phyloP scores from a whole-genome alignment of 1,284 basidiomycete species.

The Wolfiporia cocos region DNA sequence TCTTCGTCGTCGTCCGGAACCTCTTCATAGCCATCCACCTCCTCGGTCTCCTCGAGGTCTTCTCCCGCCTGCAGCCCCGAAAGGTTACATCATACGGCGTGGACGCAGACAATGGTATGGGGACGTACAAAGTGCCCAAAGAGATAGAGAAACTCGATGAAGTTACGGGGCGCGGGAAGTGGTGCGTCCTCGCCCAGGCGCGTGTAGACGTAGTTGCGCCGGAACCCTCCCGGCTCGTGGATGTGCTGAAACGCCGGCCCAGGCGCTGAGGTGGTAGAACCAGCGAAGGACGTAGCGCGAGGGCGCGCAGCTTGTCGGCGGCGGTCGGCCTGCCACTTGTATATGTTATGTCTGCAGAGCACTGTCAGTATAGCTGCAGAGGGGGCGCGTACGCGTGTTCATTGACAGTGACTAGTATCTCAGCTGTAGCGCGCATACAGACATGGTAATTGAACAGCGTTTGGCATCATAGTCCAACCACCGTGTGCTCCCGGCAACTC shows the following conservation, averaged over 20 bases:
- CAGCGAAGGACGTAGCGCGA: slow-evolving; percentile 71
- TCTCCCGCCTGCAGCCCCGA: slow-evolving; percentile 72
- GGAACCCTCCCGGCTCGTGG: slow-evolving; percentile 90
- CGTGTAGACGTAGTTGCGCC: slow-evolving; percentile 78
- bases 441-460: too few species aligned
- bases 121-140: slow-evolving; percentile 91
- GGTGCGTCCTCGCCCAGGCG: slow-evolving; percentile 63
- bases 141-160: slow-evolving; percentile 89
- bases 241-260: slow-evolving; percentile 85
- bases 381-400: too few species aligned
- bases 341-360: slow-evolving; percentile 75
- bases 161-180: slow-evolving; percentile 58
- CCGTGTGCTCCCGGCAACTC: too few species aligned
- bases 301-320: slow-evolving; percentile 49
- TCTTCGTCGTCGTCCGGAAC: slow-evolving; percentile 21
- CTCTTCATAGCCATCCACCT: slow-evolving; percentile 40
- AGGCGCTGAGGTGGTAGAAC: slow-evolving; percentile 39
- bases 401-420: too few species aligned
- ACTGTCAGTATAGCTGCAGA: neutral
- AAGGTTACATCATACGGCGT: slow-evolving; percentile 1
- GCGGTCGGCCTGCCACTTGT: slow-evolving; percentile 88
- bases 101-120: neutral
- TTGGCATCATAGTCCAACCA: too few species aligned
- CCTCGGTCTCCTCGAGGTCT: slow-evolving; percentile 86
- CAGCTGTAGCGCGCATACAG: too few species aligned